Evolutionary conservation across 2,329 filamentous ascomycete genomes (phyloP).

Genomic region (Claviceps quebecensis): DNA sequence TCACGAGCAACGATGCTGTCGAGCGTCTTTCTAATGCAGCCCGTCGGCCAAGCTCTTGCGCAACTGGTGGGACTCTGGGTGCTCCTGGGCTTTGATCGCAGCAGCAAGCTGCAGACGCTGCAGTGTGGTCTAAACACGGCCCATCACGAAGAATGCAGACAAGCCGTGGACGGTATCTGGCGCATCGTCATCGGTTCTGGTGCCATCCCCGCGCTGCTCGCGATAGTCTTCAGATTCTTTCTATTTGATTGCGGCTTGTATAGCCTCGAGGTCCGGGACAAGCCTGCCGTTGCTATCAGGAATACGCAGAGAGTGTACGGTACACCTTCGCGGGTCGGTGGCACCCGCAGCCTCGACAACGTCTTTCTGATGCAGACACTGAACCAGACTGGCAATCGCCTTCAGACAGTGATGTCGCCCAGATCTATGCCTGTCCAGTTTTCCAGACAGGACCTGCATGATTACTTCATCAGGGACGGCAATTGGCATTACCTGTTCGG

Average conservation of each 20-base stretch:
- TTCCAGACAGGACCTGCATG: constrained; percentile 31
- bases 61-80: constrained; percentile 46
- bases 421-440: constrained; percentile 32
- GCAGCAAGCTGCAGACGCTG: constrained; percentile 27
- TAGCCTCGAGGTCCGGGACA: constrained; percentile 49
- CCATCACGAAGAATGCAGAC: constrained; percentile 30
- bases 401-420: constrained; percentile 19
- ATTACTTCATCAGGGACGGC: constrained; percentile 32
- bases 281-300: constrained; percentile 42
- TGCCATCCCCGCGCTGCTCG: constrained; percentile 47
- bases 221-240: constrained; percentile 52
- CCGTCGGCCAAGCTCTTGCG: constrained; percentile 50
- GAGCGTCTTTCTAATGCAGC: constrained; percentile 56
- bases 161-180: constrained; percentile 46
- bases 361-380: constrained; percentile 11
- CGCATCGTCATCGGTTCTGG: constrained; percentile 53
- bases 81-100: constrained; percentile 29
- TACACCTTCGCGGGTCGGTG: constrained; percentile 12
- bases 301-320: constrained; percentile 47
- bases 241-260: constrained; percentile 54
- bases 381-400: constrained; percentile 12
- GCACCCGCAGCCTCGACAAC: constrained; percentile 4
- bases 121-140: constrained; percentile 33
- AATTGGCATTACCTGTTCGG: constrained; percentile 23
- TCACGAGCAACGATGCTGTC: constrained; percentile 56